Evolutionary conservation across 2,329 filamentous ascomycete genomes (phyloP).

Genomic region (Venturia nashicola): DNA sequence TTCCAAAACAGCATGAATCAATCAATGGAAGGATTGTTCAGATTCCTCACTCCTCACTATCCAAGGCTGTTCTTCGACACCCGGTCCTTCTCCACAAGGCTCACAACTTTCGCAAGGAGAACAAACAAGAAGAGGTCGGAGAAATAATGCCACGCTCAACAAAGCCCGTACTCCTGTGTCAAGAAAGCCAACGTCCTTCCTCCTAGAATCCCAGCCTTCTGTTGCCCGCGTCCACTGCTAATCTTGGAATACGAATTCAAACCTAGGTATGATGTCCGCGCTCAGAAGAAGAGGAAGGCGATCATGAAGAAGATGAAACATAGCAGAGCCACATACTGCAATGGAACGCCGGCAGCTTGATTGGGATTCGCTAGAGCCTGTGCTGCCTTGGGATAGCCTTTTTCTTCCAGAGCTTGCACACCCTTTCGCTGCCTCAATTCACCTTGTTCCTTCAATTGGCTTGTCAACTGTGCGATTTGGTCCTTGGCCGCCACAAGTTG

Average conservation of each 20-base stretch:
- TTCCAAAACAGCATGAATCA: background rate
- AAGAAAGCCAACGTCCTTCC: background rate
- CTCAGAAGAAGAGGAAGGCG: slow-evolving; percentile 87
- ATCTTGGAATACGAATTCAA: background rate
- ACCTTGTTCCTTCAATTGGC: slow-evolving; percentile 50
- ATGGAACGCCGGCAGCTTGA: slow-evolving; percentile 67
- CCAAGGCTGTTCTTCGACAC: background rate
- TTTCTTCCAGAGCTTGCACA: slow-evolving; percentile 36
- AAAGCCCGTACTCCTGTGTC: background rate
- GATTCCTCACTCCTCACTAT: background rate
- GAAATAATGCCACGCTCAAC: background rate
- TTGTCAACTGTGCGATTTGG: slow-evolving; percentile 55
- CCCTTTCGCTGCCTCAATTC: slow-evolving; percentile 68
- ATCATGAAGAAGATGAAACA: slow-evolving; percentile 87
- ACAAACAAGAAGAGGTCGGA: background rate
- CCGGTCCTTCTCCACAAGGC: background rate
- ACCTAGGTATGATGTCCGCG: too few species aligned
- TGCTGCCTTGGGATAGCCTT: slow-evolving; percentile 40
- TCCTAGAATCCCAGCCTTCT: background rate
- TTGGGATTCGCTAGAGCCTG: slow-evolving; percentile 44
- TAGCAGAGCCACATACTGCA: slow-evolving; percentile 71
- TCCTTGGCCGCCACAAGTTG: slow-evolving; percentile 67
- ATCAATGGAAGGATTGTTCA: background rate
- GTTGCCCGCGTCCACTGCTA: background rate
- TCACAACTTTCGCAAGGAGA: background rate